Evolutionary conservation across 1,284 basidiomycete genomes (phyloP).

Genomic region (Moesziomyces antarcticus): DNA sequence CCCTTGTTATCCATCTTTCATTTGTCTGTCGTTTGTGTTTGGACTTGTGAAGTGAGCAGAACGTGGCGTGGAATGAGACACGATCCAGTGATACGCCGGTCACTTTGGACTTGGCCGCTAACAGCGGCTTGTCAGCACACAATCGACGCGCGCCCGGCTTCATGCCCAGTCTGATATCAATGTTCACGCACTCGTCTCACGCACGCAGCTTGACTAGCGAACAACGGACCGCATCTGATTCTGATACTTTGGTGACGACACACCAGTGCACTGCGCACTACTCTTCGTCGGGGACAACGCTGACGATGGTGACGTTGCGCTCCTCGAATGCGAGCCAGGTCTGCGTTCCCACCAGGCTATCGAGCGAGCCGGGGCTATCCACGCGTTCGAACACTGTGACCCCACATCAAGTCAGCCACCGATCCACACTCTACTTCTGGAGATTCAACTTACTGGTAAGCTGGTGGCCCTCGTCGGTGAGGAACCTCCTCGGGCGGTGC

Average conservation of each 20-base stretch:
- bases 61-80: too few relatives aligned
- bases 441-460: slow-evolving; percentile 35
- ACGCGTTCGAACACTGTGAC: slow-evolving; percentile 45
- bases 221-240: too few relatives aligned
- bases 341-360: slow-evolving; percentile 41
- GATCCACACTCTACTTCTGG: neutral
- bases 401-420: neutral
- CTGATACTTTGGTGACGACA: neutral
- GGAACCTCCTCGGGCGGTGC: slow-evolving; percentile 22
- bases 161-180: too few relatives aligned
- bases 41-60: neutral
- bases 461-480: slow-evolving; percentile 41
- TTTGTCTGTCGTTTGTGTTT: neutral
- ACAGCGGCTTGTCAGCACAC: too few relatives aligned
- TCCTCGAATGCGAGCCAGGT: slow-evolving; percentile 49
- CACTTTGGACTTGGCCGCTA: too few relatives aligned
- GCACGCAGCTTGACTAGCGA: too few relatives aligned
- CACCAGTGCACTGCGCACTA: neutral
- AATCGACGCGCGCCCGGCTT: too few relatives aligned
- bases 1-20: slow-evolving; percentile 2
- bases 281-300: slow-evolving; percentile 7
- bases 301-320: slow-evolving; percentile 47
- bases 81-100: too few relatives aligned
- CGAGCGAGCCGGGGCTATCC: slow-evolving; percentile 36
- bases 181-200: too few relatives aligned